Evolutionary conservation across 2,329 filamentous ascomycete species (phyloP), one percentile per base, ranked within the genome.

Genomic region (Plectosphaerella sp.): DNA sequence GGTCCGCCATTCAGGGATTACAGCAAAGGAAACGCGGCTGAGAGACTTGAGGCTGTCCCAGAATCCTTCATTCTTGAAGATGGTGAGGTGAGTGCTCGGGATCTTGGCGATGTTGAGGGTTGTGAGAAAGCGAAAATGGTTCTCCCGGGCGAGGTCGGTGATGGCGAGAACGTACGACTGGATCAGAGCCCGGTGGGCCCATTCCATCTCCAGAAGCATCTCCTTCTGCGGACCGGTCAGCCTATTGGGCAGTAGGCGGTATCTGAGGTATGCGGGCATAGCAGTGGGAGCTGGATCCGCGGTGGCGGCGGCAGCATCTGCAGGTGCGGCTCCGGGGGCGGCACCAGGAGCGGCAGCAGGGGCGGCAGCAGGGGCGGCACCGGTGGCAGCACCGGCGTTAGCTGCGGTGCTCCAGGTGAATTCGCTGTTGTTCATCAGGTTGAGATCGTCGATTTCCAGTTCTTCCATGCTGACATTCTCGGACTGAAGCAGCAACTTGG

Each of bases 141-240:
- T 57, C 5, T 71, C 70, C 10, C 51, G 47, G 15, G 67, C 63
- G 54, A 86, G 86, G 59, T 88, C 83, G 22, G 84, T 79, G 43
- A 88, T 66, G 2, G 83, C 79, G 47, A 88, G 77, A 57, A 84
- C 78, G 58, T 86, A 89, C 1, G 85, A 86, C 47, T 84, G 80
- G 46, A 89, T 72, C 62, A 89, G 85, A 16, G 84, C 85, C 50
- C 80, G 73, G 57, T 89, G 84, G 7, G 84, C 84, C 82, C 85
- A 88, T 49, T 84, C 79, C 4, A 83, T 80, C 63, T 89, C 85
- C 37, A 86, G 68, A 2, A 89, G 67, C 80, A 87, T 84, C 64
- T 88, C 84, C 49, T 78, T 82, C 63, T 89, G 87, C n/a, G 80
- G 73, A 53, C 73, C 74, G 1, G 79, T 80, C n/a, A 88, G 74